Base-by-base conservation (phyloP, 768 basidiomycete species). In the Trametes meyenii region DNA sequence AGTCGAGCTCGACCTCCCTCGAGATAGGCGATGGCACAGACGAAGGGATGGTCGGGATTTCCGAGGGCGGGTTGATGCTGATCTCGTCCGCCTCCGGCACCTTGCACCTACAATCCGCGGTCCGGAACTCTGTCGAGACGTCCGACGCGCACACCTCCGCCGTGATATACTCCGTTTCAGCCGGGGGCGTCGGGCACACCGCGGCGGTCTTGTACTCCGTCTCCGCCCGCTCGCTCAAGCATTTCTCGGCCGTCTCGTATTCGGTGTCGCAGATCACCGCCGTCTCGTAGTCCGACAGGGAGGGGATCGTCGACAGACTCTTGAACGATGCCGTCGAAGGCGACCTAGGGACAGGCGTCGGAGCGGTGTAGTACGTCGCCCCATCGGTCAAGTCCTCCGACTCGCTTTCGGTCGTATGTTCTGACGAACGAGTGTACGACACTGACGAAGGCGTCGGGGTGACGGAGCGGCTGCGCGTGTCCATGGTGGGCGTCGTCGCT, bases 241-340 rank as follows among this genome's bases (percentile, higher is more conserved):
- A 72, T 46, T 70, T 60, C 23, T 69, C 67, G 11, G 74, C 76
- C 0, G 76, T 77, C 58, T 71, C 68, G 60, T 73, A 76, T 57
- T 73, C 70, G 5, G 73, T 75, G 10, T 73, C 68, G 63, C 79
- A 79, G 17, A 72, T 66, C 44, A 77, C 75, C 12, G 76, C 76
- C 0, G 81, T 80, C 39, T 66, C 67, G 55, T 75, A 82, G 51
- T 79, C 78, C 0, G 75, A 79, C 17, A 67, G 63, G 1, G 83
- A 85, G 13, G 85, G 85, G 62, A 86, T 86, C 3, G 81, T 83
- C 0, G 85, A 85, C 57, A 86, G 72, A 5, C 85, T 86, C 58
- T 76, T 77, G 71, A 82, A 85, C 0, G 85, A 86, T 6, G 78
- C 67, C 29, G 55, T 71, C 44, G 69, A 70, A 17, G 69, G 64